Percentiles rank a stretch among this genome's conserved stretches.
Conservation (phyloP, 2,329 filamentous ascomycete species). For the Trichoderma harzianum region DNA sequence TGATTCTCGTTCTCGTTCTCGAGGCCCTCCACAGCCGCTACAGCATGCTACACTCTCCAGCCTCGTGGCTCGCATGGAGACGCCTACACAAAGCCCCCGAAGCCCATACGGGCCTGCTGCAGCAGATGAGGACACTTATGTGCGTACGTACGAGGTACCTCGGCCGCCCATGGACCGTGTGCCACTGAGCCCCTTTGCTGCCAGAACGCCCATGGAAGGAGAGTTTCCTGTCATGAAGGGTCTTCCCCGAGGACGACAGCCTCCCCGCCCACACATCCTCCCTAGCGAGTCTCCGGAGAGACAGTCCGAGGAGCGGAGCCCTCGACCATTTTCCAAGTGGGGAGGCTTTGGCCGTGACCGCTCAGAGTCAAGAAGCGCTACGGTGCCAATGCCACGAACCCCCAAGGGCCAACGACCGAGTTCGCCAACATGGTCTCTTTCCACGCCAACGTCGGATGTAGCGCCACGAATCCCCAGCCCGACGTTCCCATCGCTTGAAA, state of each 20-base stretch:
- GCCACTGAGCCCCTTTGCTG: conserved; percentile 28
- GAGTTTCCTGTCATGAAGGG: conserved; percentile 35
- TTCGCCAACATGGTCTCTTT: conserved; percentile 18
- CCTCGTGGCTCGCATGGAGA: conserved; percentile 20
- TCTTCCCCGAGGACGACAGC: conserved; percentile 35
- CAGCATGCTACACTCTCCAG: conserved; percentile 25
- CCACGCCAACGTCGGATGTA: conserved; percentile 29
- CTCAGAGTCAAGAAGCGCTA: conserved; percentile 31
- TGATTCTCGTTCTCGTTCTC: conserved; percentile 19
- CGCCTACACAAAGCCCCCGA: conserved; percentile 16
- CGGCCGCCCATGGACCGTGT: conserved; percentile 16
- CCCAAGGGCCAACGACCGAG: conserved; percentile 21
- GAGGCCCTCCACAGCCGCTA: conserved; percentile 24
- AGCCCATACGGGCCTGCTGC: conserved; percentile 26
- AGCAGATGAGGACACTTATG: conserved; percentile 16
- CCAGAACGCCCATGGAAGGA: conserved; percentile 29
- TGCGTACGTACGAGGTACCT: conserved; percentile 15
- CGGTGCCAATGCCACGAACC: conserved; percentile 35
- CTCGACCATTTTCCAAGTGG: conserved; percentile 18
- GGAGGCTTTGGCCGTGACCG: conserved; percentile 26
- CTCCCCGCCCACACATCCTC: conserved; percentile 16
- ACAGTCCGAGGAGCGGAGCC: neutral
- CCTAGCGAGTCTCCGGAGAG: conserved; percentile 8
- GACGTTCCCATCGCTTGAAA: conserved; percentile 35
- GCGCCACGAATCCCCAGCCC: conserved; percentile 36